Evolutionary conservation across 345 rosid species (phyloP).

Genomic region (Passiflora organensis): DNA sequence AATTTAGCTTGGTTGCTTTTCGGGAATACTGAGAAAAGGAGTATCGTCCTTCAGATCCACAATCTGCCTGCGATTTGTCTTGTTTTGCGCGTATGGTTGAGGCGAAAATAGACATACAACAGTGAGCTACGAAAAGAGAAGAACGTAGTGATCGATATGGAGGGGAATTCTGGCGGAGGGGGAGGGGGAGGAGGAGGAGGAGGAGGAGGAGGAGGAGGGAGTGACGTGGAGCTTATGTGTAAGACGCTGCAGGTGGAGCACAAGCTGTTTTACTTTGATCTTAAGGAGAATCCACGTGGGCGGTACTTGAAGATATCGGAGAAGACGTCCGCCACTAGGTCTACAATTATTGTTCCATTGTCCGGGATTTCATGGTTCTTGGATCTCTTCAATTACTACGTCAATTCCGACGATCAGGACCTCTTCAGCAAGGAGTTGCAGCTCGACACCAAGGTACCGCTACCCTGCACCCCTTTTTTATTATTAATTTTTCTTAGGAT

Average conservation of each 20-base stretch:
- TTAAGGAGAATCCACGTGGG: conserved; percentile 93
- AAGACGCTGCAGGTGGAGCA: conserved; percentile 96
- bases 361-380: conserved; percentile 98
- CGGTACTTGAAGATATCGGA: conserved; percentile 92
- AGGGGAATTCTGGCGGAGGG: conserved; percentile 44
- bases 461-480: not conserved
- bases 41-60: too few species aligned
- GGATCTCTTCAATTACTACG: conserved; percentile 95
- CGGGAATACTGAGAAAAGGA: too few species aligned
- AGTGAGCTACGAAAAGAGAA: too few species aligned
- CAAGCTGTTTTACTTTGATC: conserved; percentile 96
- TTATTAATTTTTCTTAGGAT: not conserved
- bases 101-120: too few species aligned
- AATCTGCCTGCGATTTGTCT: too few species aligned
- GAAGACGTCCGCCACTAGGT: conserved; percentile 97
- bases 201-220: conserved; percentile 35
- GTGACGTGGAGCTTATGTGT: conserved; percentile 87
- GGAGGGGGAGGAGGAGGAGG: conserved; percentile 29
- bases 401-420: conserved; percentile 80
- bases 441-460: conserved; percentile 80
- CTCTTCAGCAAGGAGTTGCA: conserved; percentile 92
- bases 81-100: too few species aligned
- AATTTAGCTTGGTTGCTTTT: too few species aligned
- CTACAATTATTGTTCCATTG: conserved; percentile 96
- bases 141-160: too few species aligned